Evolutionary conservation across 2,329 filamentous ascomycete genomes (phyloP).

Genomic region (Pseudogymnoascus sp.): DNA sequence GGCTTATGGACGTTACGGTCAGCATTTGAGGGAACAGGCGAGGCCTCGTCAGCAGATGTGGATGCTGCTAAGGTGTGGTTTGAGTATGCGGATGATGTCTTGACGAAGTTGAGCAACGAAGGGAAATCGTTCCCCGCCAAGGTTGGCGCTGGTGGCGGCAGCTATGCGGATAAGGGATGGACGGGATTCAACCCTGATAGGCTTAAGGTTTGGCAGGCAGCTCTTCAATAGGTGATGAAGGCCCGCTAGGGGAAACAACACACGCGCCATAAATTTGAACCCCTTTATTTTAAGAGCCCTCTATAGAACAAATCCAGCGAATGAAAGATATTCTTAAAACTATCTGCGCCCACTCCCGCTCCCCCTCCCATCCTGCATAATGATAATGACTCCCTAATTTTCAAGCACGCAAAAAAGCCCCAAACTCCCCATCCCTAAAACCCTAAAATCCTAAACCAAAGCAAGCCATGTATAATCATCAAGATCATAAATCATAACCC

Average conservation of each 20-base stretch:
- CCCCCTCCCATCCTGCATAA: not conserved
- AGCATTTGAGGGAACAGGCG: slow-evolving; percentile 23
- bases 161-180: slow-evolving; percentile 22
- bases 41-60: slow-evolving; percentile 14
- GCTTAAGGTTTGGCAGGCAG: slow-evolving; percentile 23
- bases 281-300: not conserved
- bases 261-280: not conserved
- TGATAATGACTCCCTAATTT: not conserved
- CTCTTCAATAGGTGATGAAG: not conserved
- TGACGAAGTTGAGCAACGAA: slow-evolving; percentile 17
- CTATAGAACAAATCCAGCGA: not conserved
- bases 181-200: slow-evolving; percentile 26
- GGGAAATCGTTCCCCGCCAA: slow-evolving; percentile 15
- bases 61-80: slow-evolving; percentile 25
- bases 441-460: not conserved
- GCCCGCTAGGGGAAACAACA: not conserved
- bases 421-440: not conserved
- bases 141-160: slow-evolving; percentile 17
- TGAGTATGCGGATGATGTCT: slow-evolving; percentile 14
- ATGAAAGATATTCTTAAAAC: slow-evolving; percentile 7
- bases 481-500: slow-evolving; percentile 7
- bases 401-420: not conserved
- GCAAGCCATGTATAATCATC: slow-evolving; percentile 9
- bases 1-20: slow-evolving; percentile 26
- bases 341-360: slow-evolving; percentile 1